phyloP scores from a whole-genome alignment of 768 basidiomycete species.

The Termitomyces sp. region DNA sequence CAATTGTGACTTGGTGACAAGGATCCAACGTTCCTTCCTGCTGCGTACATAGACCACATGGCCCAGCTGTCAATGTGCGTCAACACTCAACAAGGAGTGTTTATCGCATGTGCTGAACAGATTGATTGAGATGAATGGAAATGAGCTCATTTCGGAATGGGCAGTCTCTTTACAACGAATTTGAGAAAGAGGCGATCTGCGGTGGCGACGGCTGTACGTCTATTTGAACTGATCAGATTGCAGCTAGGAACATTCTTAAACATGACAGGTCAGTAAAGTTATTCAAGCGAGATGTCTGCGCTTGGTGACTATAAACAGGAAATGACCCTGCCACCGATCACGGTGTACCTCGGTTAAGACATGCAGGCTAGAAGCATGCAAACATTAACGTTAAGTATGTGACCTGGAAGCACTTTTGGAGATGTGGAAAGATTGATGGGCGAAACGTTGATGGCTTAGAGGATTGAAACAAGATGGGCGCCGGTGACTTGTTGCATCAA shows the following conservation, averaged over 20 bases:
- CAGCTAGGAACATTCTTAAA: not conserved
- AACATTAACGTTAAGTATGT: not conserved
- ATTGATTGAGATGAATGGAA: slow-evolving; percentile 3
- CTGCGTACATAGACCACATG: not conserved
- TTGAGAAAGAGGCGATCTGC: not conserved
- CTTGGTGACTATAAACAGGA: not conserved
- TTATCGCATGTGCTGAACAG: not conserved
- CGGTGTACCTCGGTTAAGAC: not conserved
- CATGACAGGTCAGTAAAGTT: not conserved
- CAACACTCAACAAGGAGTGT: not conserved
- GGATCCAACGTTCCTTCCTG: not conserved
- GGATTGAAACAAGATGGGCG: not conserved
- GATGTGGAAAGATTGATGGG: not conserved
- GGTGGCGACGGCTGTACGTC: not conserved
- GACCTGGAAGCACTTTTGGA: not conserved
- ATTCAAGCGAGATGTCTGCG: not conserved
- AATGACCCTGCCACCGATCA: not conserved
- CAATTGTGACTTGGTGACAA: not conserved
- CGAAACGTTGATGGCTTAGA: not conserved
- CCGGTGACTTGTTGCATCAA: not conserved
- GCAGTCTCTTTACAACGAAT: not conserved
- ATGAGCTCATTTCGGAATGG: not conserved
- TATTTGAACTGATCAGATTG: not conserved
- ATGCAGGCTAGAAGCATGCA: slow-evolving; percentile 1
- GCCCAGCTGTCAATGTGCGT: not conserved